These are phyloP conservation scores for Sphagnum contortum DNA, from an alignment of 225 moss, liverwort and hornwort species.

Conservation along the genomic window DNA sequence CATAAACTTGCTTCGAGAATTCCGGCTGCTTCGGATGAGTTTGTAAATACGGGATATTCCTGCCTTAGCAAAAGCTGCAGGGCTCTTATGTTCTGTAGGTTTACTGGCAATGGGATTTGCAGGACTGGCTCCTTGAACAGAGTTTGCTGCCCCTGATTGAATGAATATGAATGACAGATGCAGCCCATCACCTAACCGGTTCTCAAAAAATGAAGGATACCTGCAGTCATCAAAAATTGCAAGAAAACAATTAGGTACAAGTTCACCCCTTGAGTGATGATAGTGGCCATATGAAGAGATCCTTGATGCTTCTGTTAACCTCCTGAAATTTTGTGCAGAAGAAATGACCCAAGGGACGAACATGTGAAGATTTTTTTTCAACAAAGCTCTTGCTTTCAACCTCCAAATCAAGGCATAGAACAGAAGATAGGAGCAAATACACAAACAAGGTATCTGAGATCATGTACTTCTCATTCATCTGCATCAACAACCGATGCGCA, in stretches of 20 bases:
- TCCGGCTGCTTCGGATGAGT: slow-evolving; percentile 65
- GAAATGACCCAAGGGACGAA: no score
- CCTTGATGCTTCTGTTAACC: no score
- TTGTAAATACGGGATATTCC: slow-evolving; percentile 94
- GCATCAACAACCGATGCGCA: slow-evolving; percentile 71
- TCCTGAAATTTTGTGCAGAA: no score
- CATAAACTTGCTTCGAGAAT: slow-evolving; percentile 86
- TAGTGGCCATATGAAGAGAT: no score
- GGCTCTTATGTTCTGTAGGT: slow-evolving; percentile 25
- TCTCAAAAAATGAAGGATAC: slow-evolving; percentile 93
- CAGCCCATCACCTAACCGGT: slow-evolving; percentile 88
- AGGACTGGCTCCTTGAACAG: slow-evolving; percentile 18
- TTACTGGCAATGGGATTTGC: slow-evolving; percentile 18
- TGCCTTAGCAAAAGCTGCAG: slow-evolving; percentile 61
- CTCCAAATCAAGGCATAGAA: no score
- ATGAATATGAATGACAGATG: slow-evolving; percentile 75
- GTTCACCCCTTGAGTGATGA: no score
- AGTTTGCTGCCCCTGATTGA: slow-evolving; percentile 62
- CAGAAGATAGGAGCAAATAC: no score
- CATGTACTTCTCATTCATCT: slow-evolving; percentile 82
- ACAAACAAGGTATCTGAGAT: neutral
- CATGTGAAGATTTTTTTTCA: no score
- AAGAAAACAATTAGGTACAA: neutral
- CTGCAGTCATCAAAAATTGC: slow-evolving; percentile 14
- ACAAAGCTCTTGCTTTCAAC: no score